Percentiles rank a stretch among this genome's conserved stretches.
Evolutionary conservation across 1,284 basidiomycete species (phyloP).

Genomic region (Heliocybe sulcata): DNA sequence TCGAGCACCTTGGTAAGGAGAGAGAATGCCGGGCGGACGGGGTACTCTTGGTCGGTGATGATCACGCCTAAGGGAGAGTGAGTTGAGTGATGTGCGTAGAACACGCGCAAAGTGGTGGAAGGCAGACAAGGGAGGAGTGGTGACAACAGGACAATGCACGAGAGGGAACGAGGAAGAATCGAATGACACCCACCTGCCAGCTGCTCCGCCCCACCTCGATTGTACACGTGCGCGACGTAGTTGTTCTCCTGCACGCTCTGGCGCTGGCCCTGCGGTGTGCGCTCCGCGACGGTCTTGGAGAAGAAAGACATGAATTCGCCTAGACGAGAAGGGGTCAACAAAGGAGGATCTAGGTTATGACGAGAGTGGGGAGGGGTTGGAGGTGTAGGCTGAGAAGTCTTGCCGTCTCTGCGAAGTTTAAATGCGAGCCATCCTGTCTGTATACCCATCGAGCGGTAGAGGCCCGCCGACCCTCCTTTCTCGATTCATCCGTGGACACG

Average conservation of each 20-base stretch:
- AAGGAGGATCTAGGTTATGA: no score
- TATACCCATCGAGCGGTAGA: no score
- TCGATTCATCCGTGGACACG: no score
- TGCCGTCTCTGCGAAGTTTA: no score
- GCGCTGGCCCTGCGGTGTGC: conserved; percentile 81
- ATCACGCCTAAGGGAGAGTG: conserved; percentile 70
- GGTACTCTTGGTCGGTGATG: conserved; percentile 95
- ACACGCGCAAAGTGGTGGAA: no score
- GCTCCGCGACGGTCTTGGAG: conserved; percentile 87
- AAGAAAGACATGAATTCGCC: conserved; percentile 72
- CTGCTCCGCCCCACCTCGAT: conserved; percentile 71
- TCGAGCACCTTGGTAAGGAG: conserved; percentile 93
- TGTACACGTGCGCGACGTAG: conserved; percentile 93
- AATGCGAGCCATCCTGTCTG: no score
- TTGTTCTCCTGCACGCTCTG: conserved; percentile 95
- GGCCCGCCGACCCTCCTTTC: no score
- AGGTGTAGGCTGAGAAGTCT: no score
- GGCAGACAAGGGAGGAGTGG: no score
- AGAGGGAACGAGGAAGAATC: conserved; percentile 8
- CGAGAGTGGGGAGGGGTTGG: no score
- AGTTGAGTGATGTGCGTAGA: not conserved
- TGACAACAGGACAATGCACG: not conserved
- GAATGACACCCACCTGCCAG: conserved; percentile 56
- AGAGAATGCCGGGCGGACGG: conserved; percentile 93
- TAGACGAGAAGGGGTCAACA: no score